Base-by-base conservation (phyloP, 2,329 filamentous ascomycete species). In the Xenoacremonium recifei region DNA sequence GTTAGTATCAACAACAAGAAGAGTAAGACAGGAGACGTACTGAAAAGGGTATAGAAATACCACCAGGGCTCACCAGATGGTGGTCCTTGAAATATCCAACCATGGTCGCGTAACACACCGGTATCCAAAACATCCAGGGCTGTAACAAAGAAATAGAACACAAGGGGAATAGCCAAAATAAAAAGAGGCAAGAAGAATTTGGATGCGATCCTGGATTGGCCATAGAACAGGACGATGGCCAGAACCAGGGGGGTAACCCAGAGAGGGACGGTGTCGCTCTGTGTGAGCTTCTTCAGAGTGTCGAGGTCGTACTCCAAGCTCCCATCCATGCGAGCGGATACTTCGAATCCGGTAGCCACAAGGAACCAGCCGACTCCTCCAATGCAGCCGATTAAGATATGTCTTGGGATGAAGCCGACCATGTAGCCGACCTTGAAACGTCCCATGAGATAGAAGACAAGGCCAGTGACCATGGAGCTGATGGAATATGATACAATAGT, bases 291-390 rank as follows among this genome's bases (percentile, higher is more conserved):
- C 42, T 84, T 74, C 4, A 96, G 68, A 0, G 91, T 96, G 15
- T 80, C 76, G 11, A 89, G 64, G 50, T 92, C 81, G 62, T 95
- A 96, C 51, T 87, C 82, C 21, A 99, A 77, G 54, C 84, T 91
- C 13, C 91, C 90, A 29, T 93, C 84, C 19, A 99, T 73, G 37
- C 92, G 82, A 18, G 91, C 92, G 17, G 91, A 95, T 7, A 99
- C 92, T 60, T 97, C 92, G 43, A 99, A 81, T 18, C 90, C 93
- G 6, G 93, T 99, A 38, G 89, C 82, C 37, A 96, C 74, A 16
- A 99, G 75, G 66, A 99, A 99, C 78, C 90, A 96, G 5, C 93
- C 93, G 7, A 99, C 93, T 48, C 93, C 93, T 32, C 93, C 93
- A 53, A 99, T 97, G 60, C 93, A 99, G 40, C 93, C 93, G 48